phyloP scores from a whole-genome alignment of 208 protist genomes.

The Trichomonas tenax region DNA sequence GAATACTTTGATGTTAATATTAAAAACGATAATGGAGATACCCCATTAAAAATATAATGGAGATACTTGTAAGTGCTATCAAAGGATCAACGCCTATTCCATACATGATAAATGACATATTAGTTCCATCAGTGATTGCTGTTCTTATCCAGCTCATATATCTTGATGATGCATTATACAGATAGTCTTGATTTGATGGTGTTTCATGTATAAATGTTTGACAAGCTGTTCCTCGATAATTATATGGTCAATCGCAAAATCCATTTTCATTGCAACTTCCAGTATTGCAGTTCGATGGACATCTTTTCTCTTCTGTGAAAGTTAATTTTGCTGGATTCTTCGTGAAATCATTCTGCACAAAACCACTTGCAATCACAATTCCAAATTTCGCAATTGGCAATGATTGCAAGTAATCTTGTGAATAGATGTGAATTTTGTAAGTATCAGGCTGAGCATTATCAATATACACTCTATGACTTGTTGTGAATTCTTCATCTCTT shows the following conservation, averaged over 20 bases:
- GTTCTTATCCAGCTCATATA: background rate
- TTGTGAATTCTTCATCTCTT: background rate
- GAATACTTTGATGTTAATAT: too few relatives aligned
- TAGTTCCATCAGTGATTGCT: background rate
- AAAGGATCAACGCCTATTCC: background rate
- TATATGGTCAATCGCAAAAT: background rate
- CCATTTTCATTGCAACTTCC: background rate
- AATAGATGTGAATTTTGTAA: background rate
- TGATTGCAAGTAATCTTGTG: background rate
- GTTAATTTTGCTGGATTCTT: background rate
- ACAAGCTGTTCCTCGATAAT: background rate
- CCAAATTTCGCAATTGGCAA: background rate
- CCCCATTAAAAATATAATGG: too few relatives aligned
- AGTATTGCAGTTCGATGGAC: background rate
- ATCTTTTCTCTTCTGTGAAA: background rate
- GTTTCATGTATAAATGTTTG: background rate
- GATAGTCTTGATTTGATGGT: background rate
- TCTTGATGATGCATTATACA: background rate
- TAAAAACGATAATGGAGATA: too few relatives aligned
- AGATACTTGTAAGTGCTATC: background rate
- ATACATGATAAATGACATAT: background rate
- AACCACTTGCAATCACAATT: background rate
- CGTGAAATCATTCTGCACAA: background rate
- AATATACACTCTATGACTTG: background rate
- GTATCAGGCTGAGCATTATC: background rate